phyloP scores from a whole-genome alignment of 2,329 filamentous ascomycete species.

The Fusarium illudens region DNA sequence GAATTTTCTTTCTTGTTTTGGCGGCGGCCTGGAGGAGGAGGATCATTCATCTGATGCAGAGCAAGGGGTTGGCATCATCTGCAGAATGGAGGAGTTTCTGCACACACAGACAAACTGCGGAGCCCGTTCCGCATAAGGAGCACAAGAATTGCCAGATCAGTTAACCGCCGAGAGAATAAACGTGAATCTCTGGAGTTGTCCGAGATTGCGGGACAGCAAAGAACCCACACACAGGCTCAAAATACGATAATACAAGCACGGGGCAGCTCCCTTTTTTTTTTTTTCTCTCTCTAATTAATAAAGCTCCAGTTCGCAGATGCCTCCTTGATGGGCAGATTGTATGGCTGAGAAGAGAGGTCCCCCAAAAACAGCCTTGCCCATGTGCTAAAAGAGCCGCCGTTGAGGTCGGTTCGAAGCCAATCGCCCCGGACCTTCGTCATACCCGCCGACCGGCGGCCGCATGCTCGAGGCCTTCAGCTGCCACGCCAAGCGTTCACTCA shows the following conservation, averaged over 20 bases:
- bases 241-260: constrained; percentile 7
- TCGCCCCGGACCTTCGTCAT: constrained; percentile 18
- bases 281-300: not conserved
- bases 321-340: not conserved
- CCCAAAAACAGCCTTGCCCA: not conserved
- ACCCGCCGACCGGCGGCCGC: constrained; percentile 19
- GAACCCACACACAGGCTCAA: constrained; percentile 8
- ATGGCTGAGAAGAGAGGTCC: not conserved
- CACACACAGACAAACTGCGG: not conserved
- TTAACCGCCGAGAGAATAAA: constrained; percentile 9
- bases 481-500: constrained; percentile 2
- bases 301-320: not conserved
- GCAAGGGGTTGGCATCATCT: not conserved
- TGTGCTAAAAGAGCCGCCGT: constrained; percentile 20
- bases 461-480: not conserved
- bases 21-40: not conserved
- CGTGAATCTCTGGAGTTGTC: constrained; percentile 22
- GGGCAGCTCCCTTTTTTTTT: constrained; percentile 2
- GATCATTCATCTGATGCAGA: not conserved
- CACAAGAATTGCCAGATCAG: not conserved
- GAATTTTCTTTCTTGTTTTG: not conserved
- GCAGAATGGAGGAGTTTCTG: not conserved
- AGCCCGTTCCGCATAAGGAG: not conserved
- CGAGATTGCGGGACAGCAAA: constrained; percentile 26
- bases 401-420: constrained; percentile 25